These are phyloP conservation scores for Pyrus betulifolia DNA, from an alignment of 306 rosid species.

Conservation along the genomic window DNA sequence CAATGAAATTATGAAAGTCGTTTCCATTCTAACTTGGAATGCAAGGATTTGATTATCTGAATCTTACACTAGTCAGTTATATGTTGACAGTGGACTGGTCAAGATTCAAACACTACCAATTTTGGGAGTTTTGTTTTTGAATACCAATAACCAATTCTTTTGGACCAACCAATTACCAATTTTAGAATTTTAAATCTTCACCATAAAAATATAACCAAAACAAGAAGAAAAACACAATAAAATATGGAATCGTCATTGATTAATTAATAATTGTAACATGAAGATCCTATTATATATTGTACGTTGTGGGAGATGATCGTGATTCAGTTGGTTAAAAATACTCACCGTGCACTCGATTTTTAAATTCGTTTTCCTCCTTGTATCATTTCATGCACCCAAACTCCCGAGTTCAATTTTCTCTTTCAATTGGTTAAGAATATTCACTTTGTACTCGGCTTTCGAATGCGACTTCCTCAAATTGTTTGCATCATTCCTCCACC, in stretches of 20 bases:
- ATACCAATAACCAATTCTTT: background rate
- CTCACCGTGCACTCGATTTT: no score
- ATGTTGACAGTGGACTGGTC: background rate
- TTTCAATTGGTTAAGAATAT: no score
- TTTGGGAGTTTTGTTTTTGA: background rate
- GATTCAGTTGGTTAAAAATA: no score
- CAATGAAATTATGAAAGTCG: background rate
- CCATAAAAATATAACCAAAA: background rate
- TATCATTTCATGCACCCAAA: no score
- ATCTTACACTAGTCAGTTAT: background rate
- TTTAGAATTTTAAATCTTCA: background rate
- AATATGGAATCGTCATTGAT: background rate
- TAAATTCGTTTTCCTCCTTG: no score
- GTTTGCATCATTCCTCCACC: background rate
- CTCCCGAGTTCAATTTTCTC: no score
- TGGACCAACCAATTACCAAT: slow-evolving; percentile 1
- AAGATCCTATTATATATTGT: background rate
- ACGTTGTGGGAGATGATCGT: background rate
- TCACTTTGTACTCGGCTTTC: no score
- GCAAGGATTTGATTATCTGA: background rate
- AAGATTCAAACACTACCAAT: background rate
- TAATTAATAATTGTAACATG: background rate
- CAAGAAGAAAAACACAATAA: background rate
- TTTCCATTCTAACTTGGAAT: background rate
- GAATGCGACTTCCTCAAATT: no score